Evolutionary conservation across 2,329 filamentous ascomycete genomes (phyloP).

Genomic region (Fusarium liriodendri): DNA sequence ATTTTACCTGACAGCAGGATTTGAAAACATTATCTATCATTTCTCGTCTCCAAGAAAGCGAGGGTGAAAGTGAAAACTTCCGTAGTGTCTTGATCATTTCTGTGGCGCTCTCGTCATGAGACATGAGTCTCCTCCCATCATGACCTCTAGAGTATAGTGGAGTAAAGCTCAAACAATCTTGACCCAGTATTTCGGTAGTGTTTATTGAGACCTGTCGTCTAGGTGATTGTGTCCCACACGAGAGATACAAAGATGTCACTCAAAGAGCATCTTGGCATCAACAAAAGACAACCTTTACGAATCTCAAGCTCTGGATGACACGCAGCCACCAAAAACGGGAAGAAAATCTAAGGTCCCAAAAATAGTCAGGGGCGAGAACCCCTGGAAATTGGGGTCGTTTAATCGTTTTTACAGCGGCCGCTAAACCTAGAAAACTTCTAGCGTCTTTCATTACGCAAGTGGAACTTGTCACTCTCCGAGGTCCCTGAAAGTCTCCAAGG

Average conservation of each 20-base stretch:
- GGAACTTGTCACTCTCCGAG: constrained; percentile 22
- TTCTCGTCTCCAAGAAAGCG: neutral
- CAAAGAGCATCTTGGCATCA: neutral
- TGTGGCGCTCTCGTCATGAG: neutral
- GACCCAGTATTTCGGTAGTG: neutral
- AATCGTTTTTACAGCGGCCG: constrained; percentile 5
- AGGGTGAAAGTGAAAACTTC: neutral
- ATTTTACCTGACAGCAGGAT: neutral
- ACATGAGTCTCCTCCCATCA: neutral
- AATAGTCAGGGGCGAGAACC: constrained; percentile 33
- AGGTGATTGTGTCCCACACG: neutral
- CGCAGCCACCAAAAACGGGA: neutral
- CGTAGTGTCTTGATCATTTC: neutral
- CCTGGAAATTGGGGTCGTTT: neutral
- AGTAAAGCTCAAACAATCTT: neutral
- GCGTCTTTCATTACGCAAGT: constrained; percentile 22
- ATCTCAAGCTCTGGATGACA: constrained; percentile 18
- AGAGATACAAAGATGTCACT: neutral
- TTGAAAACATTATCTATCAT: neutral
- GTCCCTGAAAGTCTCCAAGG: constrained; percentile 25
- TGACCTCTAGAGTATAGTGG: neutral
- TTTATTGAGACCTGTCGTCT: neutral
- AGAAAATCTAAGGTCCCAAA: constrained; percentile 7
- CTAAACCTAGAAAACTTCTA: constrained; percentile 25
- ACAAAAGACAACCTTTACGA: constrained; percentile 1